Conservation (phyloP, 306 rosid species). For the Sicyos edulis region DNA sequence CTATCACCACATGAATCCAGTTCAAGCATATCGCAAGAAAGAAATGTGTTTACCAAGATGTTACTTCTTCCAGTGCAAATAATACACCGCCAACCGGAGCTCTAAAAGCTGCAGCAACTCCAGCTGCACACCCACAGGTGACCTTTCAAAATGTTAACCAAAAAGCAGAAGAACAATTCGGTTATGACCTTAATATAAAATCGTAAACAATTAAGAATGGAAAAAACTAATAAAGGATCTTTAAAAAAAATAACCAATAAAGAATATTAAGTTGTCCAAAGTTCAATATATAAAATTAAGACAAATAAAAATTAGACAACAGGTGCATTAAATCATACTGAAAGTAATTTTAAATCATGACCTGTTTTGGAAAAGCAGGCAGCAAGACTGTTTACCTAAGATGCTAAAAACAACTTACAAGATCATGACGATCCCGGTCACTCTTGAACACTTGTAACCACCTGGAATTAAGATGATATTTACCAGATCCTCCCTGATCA, state of each 20-base stretch:
- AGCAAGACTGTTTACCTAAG: slow-evolving; percentile 4
- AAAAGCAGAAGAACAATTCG: slow-evolving; percentile 4
- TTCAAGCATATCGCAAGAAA: slow-evolving; percentile 22
- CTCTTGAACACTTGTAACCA: slow-evolving; percentile 89
- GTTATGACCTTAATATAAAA: background rate
- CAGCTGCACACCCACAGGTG: slow-evolving; percentile 99
- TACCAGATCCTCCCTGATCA: slow-evolving; percentile 80
- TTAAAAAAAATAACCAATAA: too few species aligned
- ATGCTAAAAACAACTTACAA: slow-evolving; percentile 42
- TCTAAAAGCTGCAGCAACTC: slow-evolving; percentile 97
- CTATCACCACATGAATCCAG: background rate
- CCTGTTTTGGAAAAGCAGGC: background rate
- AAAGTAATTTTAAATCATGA: background rate
- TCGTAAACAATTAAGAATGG: background rate
- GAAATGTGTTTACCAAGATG: slow-evolving; percentile 68
- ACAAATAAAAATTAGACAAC: background rate
- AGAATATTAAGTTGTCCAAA: background rate
- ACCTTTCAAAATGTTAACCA: slow-evolving; percentile 53
- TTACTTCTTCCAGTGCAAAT: slow-evolving; percentile 96
- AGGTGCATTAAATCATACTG: background rate
- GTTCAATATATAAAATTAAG: background rate
- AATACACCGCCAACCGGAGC: slow-evolving; percentile 98
- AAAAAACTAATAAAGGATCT: too few species aligned
- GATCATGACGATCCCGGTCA: slow-evolving; percentile 89
- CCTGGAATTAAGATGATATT: slow-evolving; percentile 77